Evolutionary conservation across 306 rosid genomes (phyloP).

Genomic region (Sindora glabra): DNA sequence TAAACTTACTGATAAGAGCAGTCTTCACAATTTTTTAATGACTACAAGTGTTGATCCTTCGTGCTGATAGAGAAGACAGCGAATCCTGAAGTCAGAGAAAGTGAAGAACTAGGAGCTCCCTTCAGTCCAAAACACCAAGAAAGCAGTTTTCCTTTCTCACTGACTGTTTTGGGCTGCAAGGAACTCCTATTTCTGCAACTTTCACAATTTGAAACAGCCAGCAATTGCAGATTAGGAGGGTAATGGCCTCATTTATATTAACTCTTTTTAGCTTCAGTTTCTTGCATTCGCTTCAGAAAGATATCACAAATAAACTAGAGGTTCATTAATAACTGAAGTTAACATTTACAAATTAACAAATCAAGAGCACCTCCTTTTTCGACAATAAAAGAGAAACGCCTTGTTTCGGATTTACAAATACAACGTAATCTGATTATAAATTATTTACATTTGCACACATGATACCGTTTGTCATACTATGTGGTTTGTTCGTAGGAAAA

Average conservation of each 20-base stretch:
- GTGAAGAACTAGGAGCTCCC: conserved; percentile 80
- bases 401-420: too few species aligned
- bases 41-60: not conserved
- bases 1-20: too few species aligned
- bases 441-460: too few species aligned
- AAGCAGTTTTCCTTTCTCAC: too few species aligned
- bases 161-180: conserved; percentile 55
- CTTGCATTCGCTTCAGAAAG: not conserved
- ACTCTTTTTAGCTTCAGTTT: not conserved
- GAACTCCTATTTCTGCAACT: conserved; percentile 60
- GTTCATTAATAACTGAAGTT: conserved; percentile 18
- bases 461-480: too few species aligned
- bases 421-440: too few species aligned
- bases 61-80: too few species aligned
- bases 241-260: conserved; percentile 10
- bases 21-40: too few species aligned
- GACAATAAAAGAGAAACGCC: too few species aligned
- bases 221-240: not conserved
- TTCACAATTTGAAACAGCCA: conserved; percentile 16
- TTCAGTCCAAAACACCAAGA: conserved; percentile 57
- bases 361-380: conserved; percentile 12
- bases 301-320: not conserved
- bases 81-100: conserved; percentile 17
- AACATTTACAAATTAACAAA: conserved; percentile 21
- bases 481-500: too few species aligned